phyloP scores from a whole-genome alignment of 2,329 filamentous ascomycete species.

The Lasiodiplodia hormozganensis region DNA sequence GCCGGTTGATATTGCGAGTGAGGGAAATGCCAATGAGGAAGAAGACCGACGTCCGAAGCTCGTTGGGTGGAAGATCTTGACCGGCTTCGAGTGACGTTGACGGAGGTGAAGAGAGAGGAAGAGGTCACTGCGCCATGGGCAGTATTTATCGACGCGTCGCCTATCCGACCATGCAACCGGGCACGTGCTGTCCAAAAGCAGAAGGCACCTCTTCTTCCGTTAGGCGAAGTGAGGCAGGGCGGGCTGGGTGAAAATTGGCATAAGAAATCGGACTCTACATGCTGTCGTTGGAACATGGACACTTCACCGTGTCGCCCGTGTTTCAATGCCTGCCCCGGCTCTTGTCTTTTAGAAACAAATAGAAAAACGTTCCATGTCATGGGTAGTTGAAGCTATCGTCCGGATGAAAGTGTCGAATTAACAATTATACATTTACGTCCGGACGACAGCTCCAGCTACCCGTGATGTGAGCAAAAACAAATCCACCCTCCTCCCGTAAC shows the following conservation, averaged over 20 bases:
- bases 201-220: not conserved
- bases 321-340: no score
- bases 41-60: not conserved
- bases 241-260: not conserved
- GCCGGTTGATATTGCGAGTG: not conserved
- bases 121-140: not conserved
- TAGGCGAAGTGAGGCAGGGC: not conserved
- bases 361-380: no score
- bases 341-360: no score
- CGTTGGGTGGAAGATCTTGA: not conserved
- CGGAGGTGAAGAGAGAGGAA: not conserved
- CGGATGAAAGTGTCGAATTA: no score
- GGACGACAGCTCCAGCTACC: no score
- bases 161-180: not conserved
- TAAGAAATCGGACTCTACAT: not conserved
- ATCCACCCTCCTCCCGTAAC: no score
- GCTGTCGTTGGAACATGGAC: not conserved
- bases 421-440: no score
- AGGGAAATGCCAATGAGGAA: not conserved
- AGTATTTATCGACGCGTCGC: slow-evolving; percentile 1
- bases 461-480: no score
- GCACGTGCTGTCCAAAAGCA: not conserved
- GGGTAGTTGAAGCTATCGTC: no score
- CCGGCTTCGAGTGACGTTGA: not conserved
- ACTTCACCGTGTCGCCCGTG: no score